Evolutionary conservation across 2,329 filamentous ascomycete genomes (phyloP).

Genomic region (Escovopsis sp.): DNA sequence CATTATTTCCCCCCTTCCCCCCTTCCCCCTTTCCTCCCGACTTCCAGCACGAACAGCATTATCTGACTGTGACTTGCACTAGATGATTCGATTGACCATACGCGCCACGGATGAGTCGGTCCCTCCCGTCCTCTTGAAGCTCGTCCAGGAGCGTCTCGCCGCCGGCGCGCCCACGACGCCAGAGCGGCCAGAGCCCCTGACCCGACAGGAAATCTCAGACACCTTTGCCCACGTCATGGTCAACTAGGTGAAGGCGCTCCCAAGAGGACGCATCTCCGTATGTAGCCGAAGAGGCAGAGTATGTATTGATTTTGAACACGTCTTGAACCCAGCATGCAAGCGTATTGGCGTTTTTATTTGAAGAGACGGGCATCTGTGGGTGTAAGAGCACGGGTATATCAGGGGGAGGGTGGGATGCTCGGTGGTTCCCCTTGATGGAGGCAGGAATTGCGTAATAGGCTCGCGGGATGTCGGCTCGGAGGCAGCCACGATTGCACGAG

Average conservation of each 20-base stretch:
- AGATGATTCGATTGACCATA: slow-evolving; percentile 95
- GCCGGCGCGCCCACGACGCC: slow-evolving; percentile 29
- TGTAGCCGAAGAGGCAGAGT: background rate
- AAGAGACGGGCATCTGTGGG: background rate
- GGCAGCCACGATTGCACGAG: background rate
- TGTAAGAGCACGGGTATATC: too few relatives aligned
- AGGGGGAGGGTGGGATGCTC: too few relatives aligned
- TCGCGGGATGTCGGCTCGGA: too few relatives aligned
- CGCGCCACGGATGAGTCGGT: slow-evolving; percentile 87
- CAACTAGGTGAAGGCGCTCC: slow-evolving; percentile 13
- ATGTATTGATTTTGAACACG: slow-evolving; percentile 5
- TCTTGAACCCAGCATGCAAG: slow-evolving; percentile 34
- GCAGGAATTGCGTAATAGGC: slow-evolving; percentile 1
- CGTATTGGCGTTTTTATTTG: slow-evolving; percentile 16
- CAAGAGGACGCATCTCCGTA: too few relatives aligned
- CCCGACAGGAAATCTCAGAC: slow-evolving; percentile 37
- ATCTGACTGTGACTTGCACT: slow-evolving; percentile 1
- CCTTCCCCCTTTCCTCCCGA: background rate
- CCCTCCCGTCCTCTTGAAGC: slow-evolving; percentile 61
- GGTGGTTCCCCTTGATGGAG: too few relatives aligned
- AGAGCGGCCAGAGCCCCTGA: slow-evolving; percentile 26
- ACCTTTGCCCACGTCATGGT: slow-evolving; percentile 44
- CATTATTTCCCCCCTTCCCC: slow-evolving; percentile 4
- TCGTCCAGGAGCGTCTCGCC: slow-evolving; percentile 74
- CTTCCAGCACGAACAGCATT: background rate